These are phyloP conservation scores for Lotus japonicus DNA, from an alignment of 306 rosid genomes.

Conservation along the genomic window DNA sequence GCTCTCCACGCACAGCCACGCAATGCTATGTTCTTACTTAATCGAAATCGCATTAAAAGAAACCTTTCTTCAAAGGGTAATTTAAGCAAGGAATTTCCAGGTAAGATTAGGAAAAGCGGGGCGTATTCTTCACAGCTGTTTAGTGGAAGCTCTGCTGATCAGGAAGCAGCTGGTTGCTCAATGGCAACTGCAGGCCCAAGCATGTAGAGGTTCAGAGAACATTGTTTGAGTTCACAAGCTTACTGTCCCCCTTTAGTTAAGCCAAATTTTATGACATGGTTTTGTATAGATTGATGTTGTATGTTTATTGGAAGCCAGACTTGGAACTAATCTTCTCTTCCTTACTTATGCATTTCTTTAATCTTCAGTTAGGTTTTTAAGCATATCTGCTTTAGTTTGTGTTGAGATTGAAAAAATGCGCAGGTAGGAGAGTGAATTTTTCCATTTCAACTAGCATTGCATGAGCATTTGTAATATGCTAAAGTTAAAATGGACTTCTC, in stretches of 20 bases:
- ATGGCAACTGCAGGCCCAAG: conserved; percentile 41
- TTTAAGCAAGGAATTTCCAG: conserved; percentile 54
- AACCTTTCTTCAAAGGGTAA: conserved; percentile 56
- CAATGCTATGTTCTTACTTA: conserved; percentile 52
- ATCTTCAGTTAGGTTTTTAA: not conserved
- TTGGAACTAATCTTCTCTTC: not conserved
- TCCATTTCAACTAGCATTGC: not conserved
- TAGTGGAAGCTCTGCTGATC: conserved; percentile 43
- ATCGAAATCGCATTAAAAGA: conserved; percentile 57
- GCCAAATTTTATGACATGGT: conserved; percentile 14
- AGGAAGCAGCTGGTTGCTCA: conserved; percentile 50
- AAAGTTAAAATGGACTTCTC: not conserved
- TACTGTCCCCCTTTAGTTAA: conserved; percentile 15
- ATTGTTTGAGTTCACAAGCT: conserved; percentile 15
- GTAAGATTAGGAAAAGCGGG: conserved; percentile 51
- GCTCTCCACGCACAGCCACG: conserved; percentile 58
- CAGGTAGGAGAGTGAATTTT: not conserved
- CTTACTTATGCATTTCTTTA: not conserved
- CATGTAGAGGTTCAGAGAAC: conserved; percentile 25
- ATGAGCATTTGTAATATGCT: too few relatives aligned
- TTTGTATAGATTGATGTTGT: conserved; percentile 27
- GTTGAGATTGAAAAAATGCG: too few relatives aligned
- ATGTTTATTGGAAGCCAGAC: conserved; percentile 11
- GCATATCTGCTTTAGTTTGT: not conserved
- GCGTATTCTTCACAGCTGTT: conserved; percentile 41